These are phyloP conservation scores for Rubia tinctorum DNA, from an alignment of 305 asterid species.

Conservation along the genomic window DNA sequence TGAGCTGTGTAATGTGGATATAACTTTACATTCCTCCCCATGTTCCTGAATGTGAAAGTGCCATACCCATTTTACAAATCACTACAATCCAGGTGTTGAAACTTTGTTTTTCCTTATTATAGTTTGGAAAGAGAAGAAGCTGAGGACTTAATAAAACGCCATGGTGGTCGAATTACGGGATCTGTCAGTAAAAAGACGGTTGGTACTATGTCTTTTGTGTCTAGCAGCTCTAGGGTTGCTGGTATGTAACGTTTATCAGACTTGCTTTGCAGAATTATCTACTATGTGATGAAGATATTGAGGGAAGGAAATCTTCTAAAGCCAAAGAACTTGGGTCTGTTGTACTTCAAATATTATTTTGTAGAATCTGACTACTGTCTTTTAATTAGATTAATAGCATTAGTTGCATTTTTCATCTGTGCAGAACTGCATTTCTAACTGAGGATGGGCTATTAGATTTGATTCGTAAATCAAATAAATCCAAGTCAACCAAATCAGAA, in stretches of 20 bases:
- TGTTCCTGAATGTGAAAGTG: constrained; percentile 4
- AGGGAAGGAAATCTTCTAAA: constrained; percentile 82
- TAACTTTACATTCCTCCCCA: not conserved
- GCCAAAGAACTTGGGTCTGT: constrained; percentile 97
- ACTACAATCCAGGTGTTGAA: not conserved
- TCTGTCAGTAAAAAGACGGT: constrained; percentile 99
- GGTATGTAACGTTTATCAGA: constrained; percentile 1
- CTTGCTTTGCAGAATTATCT: constrained; percentile 71
- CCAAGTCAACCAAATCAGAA: constrained; percentile 33
- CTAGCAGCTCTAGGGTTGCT: constrained; percentile 18
- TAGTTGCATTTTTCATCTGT: constrained; percentile 19
- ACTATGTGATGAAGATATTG: constrained; percentile 94
- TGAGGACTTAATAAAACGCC: constrained; percentile 94
- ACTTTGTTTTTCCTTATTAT: constrained; percentile 22
- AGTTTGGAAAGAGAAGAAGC: constrained; percentile 99
- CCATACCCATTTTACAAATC: constrained; percentile 7
- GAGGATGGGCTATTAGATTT: constrained; percentile 93
- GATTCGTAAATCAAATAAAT: constrained; percentile 71
- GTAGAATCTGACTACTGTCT: constrained; percentile 14
- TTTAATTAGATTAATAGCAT: constrained; percentile 15
- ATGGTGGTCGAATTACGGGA: constrained; percentile 98
- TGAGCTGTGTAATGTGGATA: not conserved
- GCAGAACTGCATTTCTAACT: constrained; percentile 74
- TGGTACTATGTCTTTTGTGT: constrained; percentile 26
- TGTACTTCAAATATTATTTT: constrained; percentile 16